A percentile compares a stretch with the other conserved stretches of the same genome.
phyloP scores from a whole-genome alignment of 176 grass and related monocot species.

The Stipa capillata region DNA sequence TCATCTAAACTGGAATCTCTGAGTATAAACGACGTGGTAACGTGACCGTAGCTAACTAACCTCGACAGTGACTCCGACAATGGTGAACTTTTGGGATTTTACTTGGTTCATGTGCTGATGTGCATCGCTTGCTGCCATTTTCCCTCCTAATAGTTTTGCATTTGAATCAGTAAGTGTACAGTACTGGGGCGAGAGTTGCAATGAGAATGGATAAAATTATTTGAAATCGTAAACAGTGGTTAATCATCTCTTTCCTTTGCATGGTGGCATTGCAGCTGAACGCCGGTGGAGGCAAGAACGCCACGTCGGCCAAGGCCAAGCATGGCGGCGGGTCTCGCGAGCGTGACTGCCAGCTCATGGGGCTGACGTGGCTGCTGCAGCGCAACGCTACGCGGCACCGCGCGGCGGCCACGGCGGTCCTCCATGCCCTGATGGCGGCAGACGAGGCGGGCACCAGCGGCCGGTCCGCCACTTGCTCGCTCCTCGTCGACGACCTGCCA shows the following conservation, averaged over 20 bases:
- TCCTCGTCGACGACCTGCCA: slow-evolving; percentile 36
- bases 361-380: slow-evolving; percentile 72
- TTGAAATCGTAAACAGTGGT: no score
- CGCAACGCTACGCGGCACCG: slow-evolving; percentile 53
- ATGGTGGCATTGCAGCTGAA: slow-evolving; percentile 24
- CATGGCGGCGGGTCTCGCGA: slow-evolving; percentile 1
- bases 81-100: neutral
- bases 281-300: neutral
- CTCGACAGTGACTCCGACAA: neutral
- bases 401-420: slow-evolving; percentile 31
- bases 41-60: neutral
- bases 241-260: neutral
- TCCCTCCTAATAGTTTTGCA: neutral
- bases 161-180: neutral
- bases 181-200: neutral
- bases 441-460: slow-evolving; percentile 19
- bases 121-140: neutral
- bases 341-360: slow-evolving; percentile 74
- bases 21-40: neutral
- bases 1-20: slow-evolving; percentile 11
- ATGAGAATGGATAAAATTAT: neutral
- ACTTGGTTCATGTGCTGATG: neutral
- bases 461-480: slow-evolving; percentile 32
- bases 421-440: slow-evolving; percentile 66
- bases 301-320: neutral